Evolutionary conservation across 192 early-diverging fungal species (phyloP).

Genomic region (Kickxella alabastrina): DNA sequence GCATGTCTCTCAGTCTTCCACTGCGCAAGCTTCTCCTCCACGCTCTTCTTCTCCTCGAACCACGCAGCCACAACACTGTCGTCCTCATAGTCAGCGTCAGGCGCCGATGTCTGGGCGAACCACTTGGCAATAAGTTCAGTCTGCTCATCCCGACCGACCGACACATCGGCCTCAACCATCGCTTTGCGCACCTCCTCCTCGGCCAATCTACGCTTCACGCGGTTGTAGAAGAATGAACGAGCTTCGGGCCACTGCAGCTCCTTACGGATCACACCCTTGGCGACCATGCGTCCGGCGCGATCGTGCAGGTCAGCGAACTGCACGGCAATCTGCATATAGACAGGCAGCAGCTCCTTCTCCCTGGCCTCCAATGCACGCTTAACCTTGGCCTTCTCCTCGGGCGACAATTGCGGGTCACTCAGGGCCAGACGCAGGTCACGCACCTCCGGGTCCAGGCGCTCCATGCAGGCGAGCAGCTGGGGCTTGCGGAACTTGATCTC

Average conservation of each 20-base stretch:
- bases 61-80: conserved; percentile 59
- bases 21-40: not conserved
- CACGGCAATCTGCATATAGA: conserved; percentile 89
- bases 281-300: conserved; percentile 89
- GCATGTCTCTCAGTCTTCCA: conserved; percentile 12
- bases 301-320: conserved; percentile 99
- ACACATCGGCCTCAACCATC: conserved; percentile 39
- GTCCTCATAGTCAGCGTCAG: conserved; percentile 53
- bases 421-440: conserved; percentile 65
- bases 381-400: conserved; percentile 61
- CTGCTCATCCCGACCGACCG: conserved; percentile 52
- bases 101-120: conserved; percentile 46
- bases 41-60: conserved; percentile 48
- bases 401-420: conserved; percentile 52
- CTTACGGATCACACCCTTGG: conserved; percentile 84
- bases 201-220: conserved; percentile 73
- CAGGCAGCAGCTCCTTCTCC: conserved; percentile 81
- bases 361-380: conserved; percentile 74
- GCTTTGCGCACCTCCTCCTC: conserved; percentile 74
- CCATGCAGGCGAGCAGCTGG: conserved; percentile 89
- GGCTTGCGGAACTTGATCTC: conserved; percentile 98
- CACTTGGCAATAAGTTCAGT: conserved; percentile 55
- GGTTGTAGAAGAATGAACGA: conserved; percentile 90
- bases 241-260: conserved; percentile 75
- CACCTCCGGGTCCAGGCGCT: conserved; percentile 82